Base-by-base conservation (phyloP, 345 rosid species). In the Salix purpurea region DNA sequence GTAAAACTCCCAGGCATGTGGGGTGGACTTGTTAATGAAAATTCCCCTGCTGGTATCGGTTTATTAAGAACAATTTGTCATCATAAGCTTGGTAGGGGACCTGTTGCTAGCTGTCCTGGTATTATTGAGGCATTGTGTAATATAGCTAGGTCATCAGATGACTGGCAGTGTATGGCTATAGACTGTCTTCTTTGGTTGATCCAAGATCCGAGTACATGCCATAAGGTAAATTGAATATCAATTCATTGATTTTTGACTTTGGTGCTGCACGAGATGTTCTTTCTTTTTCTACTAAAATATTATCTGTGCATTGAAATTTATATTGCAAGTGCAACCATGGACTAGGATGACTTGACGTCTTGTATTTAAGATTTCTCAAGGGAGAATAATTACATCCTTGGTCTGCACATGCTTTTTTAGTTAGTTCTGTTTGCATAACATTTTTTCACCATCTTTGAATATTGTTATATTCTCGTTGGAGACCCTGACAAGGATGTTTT, bases 11-110 rank as follows among this genome's bases (percentile, higher is more conserved):
- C 99, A 0, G 97, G 93, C 76, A 92, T 96, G 98, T 96, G 99
- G 98, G 99, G 98, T n/a, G 99, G 98, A 69, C 97, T 96, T 67
- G 98, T 94, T 21, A 96, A 94, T 74, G 99, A 96, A 83, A 96
- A 96, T 76, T 96, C 99, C 0, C 99, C 99, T 0, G 99, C 98
- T 79, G 99, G 99, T 75, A 96, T 96, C 73, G 99, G 98, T 82
- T 80, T 96, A 65, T 82, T 96, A 58, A 89, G 98, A 82, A 96
- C 99, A 40, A 90, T 96, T 64, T 96, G 99, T 85, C 97, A 94
- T 79, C 97, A 96, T 78, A 96, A 96, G 79, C 87, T 90, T 69
- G 99, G 99, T 4, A 88, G 99, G 76, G 97, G 89, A 76, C 93
- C 98, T 60, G 97, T 92, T 67, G 90, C 98, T 75, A 83, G 89